These are phyloP conservation scores for Schoenoplectus triqueter DNA, from an alignment of 202 grass and related monocot genomes.

Conservation along the genomic window DNA sequence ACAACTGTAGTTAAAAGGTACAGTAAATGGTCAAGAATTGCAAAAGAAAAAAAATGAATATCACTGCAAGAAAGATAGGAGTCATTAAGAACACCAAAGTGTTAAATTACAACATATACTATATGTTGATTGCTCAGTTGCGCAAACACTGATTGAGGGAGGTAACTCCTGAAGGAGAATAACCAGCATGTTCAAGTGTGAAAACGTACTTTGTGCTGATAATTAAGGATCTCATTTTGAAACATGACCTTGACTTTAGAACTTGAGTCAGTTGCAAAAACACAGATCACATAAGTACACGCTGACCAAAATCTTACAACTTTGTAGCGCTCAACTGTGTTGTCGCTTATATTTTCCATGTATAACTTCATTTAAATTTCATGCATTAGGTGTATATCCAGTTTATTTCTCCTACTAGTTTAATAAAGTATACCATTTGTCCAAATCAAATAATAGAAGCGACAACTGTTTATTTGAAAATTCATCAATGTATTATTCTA, in stretches of 20 bases:
- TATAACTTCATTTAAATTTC: constrained; percentile 17
- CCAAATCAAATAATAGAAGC: neutral
- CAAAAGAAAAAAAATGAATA: neutral
- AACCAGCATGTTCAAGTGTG: neutral
- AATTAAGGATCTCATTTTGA: constrained; percentile 10
- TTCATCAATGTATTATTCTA: neutral
- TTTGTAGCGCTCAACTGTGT: neutral
- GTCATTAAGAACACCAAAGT: neutral
- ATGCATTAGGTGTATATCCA: constrained; percentile 6
- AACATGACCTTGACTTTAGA: neutral
- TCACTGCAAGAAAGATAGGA: constrained; percentile 18
- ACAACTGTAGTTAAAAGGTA: neutral
- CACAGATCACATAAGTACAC: neutral
- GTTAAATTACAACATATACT: constrained; percentile 3
- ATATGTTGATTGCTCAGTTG: neutral
- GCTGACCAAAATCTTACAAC: neutral
- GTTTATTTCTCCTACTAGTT: neutral
- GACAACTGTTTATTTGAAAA: constrained; percentile 1
- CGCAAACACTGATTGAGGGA: neutral
- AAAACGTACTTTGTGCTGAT: neutral
- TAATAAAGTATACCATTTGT: neutral
- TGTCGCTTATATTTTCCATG: neutral
- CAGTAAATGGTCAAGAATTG: neutral
- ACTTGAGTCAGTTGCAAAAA: neutral
- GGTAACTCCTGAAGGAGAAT: constrained; percentile 4